Evolutionary conservation across 148 eudicot genomes (phyloP), one percentile per base, ranked within the genome.

Genomic region (Camellia sinensis): DNA sequence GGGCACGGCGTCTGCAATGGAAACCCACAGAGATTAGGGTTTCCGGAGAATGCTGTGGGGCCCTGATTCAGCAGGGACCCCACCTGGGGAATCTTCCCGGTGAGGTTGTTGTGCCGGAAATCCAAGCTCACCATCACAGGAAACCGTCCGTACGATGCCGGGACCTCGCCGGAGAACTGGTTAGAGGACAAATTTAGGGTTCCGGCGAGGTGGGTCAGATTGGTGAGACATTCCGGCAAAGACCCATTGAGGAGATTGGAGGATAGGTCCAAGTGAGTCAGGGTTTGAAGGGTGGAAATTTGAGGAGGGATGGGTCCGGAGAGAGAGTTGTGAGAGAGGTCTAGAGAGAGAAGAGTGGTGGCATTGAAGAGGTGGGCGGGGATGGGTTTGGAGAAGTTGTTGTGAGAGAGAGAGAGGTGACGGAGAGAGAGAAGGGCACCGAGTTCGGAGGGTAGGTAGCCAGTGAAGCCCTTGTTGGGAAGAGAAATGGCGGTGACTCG

Each of bases 11-110:
- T 75, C 46, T 83, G 83, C 74, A 95, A 77, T 21, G 97, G 99
- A 76, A 95, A 95, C 80, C 97, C 99, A n/a, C 99, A 95, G 0
- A 95, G 82, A 50, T 77, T 65, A 12, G 95, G 92, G 79, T 95
- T 95, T 54, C 97, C 99, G 15, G 94, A 77, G 68, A 95, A 95
- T 3, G 99, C 97, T 4, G 99, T 95, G 60, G 99, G 99, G 1
- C 97, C 99, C 88, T 93, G 99, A 64, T 92, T 93, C 48, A 95
- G 63, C 77, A 95, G 59, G 2, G 94, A 92, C 18, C 99, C 97
- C 75, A 86, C 86, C 84, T 86, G 88, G 2, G 99, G 99, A 8
- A 95, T 91, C 50, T 93, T 91, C 17, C 99, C 99, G 4, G 92
- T 84, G 72, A 95, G 87, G 57, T 93, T 92, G 71, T 95, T 95